Percentiles rank a stretch among this genome's conserved stretches.
Conservation (phyloP, 768 basidiomycete genomes). For the Mycena latifolia region DNA sequence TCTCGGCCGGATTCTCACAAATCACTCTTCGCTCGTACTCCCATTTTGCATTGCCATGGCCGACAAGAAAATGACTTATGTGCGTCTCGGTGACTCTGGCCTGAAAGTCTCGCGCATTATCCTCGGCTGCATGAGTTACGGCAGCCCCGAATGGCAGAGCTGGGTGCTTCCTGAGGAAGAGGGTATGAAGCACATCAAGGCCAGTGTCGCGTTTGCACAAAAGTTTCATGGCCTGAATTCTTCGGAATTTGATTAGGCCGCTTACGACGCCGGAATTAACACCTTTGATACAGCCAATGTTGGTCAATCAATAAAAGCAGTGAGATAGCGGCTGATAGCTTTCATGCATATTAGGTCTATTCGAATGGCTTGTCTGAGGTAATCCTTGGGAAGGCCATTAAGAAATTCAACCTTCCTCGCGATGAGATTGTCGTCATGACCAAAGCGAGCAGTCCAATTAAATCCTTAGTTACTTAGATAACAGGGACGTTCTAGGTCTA, state of each 20-base stretch:
- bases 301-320: too few relatives aligned
- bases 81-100: conserved; percentile 17
- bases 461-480: too few relatives aligned
- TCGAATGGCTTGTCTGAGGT: conserved; percentile 76
- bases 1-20: neutral
- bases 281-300: conserved; percentile 72
- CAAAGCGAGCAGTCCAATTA: conserved; percentile 59
- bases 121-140: conserved; percentile 45
- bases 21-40: neutral
- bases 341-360: too few relatives aligned
- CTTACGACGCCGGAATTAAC: conserved; percentile 73
- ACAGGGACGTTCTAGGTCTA: conserved; percentile 49
- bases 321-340: too few relatives aligned
- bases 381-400: conserved; percentile 80
- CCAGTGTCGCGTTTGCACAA: neutral
- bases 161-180: conserved; percentile 55
- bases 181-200: conserved; percentile 52
- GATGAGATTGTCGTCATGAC: conserved; percentile 85
- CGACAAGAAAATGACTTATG: conserved; percentile 12
- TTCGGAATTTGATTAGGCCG: conserved; percentile 20
- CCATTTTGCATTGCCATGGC: neutral
- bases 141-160: conserved; percentile 28
- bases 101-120: conserved; percentile 35
- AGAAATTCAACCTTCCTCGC: conserved; percentile 73
- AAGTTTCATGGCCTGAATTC: neutral